These are phyloP conservation scores for Alternaria sp. DNA, from an alignment of 2,329 filamentous ascomycete species.

Conservation along the genomic window DNA sequence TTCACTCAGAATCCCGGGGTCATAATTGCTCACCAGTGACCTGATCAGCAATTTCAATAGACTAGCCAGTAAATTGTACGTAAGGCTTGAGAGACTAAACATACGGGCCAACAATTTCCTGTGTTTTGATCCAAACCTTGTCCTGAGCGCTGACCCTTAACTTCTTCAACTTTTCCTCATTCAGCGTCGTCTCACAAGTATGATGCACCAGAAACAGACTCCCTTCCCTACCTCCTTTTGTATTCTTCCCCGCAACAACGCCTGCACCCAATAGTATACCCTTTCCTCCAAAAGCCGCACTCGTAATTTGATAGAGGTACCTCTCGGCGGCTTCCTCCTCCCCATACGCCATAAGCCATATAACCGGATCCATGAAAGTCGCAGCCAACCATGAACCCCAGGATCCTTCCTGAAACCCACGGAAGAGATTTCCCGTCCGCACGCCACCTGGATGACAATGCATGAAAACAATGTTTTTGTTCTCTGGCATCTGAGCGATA, in stretches of 20 bases:
- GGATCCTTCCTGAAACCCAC: constrained; percentile 24
- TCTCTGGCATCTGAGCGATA: constrained; percentile 39
- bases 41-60: background rate
- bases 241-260: background rate
- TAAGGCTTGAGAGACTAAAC: background rate
- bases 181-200: background rate
- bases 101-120: background rate
- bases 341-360: background rate
- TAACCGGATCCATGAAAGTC: constrained; percentile 8
- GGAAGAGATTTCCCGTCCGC: constrained; percentile 44
- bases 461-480: constrained; percentile 46
- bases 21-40: background rate
- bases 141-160: background rate
- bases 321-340: constrained; percentile 16
- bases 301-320: constrained; percentile 14
- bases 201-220: constrained; percentile 1
- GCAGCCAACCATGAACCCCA: constrained; percentile 13
- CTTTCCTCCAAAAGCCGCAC: constrained; percentile 16
- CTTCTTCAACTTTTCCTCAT: background rate
- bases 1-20: background rate
- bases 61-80: background rate
- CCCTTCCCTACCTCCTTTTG: background rate
- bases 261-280: background rate
- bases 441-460: constrained; percentile 51
- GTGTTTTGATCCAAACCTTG: constrained; percentile 2